phyloP scores from a whole-genome alignment of 1,284 basidiomycete species.

The Tilletiaria anomala region DNA sequence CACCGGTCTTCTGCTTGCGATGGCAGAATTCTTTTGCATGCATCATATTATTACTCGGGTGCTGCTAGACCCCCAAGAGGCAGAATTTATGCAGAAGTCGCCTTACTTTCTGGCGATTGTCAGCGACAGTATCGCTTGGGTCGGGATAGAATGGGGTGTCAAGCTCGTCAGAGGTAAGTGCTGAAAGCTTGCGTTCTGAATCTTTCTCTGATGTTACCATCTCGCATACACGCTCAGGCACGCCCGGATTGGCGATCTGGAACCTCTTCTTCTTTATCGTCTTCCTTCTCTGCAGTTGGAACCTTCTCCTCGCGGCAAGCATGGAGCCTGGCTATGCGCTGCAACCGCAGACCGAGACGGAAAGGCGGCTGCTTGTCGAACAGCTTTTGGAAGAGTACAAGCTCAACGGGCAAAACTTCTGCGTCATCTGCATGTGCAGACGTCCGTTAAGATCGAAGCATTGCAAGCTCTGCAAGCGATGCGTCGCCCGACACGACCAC shows the following conservation, averaged over 20 bases:
- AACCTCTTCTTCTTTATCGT: conserved; percentile 62
- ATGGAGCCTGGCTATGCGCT: conserved; percentile 83
- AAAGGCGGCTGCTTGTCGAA: conserved; percentile 17
- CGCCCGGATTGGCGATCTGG: conserved; percentile 49
- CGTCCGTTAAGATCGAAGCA: conserved; percentile 91
- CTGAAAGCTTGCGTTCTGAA: conserved; percentile 18
- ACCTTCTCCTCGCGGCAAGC: conserved; percentile 74
- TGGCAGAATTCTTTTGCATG: conserved; percentile 77
- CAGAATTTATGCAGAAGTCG: conserved; percentile 21
- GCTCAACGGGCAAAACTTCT: conserved; percentile 88
- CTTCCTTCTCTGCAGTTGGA: conserved; percentile 62
- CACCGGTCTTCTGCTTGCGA: conserved; percentile 57
- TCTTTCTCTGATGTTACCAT: neutral
- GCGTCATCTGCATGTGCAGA: conserved; percentile 81
- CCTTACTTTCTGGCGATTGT: conserved; percentile 91
- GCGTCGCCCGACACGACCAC: conserved; percentile 50
- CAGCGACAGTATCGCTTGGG: conserved; percentile 69
- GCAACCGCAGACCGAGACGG: conserved; percentile 44
- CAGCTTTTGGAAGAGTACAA: conserved; percentile 63
- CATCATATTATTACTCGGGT: conserved; percentile 53
- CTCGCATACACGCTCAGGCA: neutral
- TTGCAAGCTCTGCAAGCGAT: conserved; percentile 78
- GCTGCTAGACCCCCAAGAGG: conserved; percentile 12
- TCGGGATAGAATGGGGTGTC: conserved; percentile 63
- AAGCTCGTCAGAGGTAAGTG: conserved; percentile 51